These are phyloP conservation scores for Anthostomella pinea DNA, from an alignment of 2,329 filamentous ascomycete genomes.

Conservation along the genomic window DNA sequence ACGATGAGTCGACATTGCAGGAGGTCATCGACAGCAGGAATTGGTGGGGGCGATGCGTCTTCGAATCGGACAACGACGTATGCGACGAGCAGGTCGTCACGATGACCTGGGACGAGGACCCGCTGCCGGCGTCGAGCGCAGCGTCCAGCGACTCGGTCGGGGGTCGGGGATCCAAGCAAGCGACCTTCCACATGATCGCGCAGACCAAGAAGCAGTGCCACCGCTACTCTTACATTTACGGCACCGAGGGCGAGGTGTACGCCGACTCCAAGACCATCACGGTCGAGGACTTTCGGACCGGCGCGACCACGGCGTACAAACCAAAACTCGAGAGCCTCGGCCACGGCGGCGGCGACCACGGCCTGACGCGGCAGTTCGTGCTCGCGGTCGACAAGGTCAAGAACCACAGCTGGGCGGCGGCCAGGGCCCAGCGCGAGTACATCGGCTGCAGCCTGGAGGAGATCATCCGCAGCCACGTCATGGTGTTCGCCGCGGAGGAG, in stretches of 20 bases:
- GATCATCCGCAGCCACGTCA: conserved; percentile 81
- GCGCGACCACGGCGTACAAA: conserved; percentile 51
- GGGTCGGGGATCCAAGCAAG: conserved; percentile 72
- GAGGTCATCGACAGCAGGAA: conserved; percentile 51
- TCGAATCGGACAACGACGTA: conserved; percentile 88
- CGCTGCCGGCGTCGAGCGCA: conserved; percentile 25
- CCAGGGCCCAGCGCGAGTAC: conserved; percentile 69
- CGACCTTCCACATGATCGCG: conserved; percentile 90
- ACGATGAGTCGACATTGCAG: conserved; percentile 46
- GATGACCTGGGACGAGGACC: conserved; percentile 79
- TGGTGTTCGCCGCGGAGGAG: conserved; percentile 93
- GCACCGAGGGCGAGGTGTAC: conserved; percentile 78
- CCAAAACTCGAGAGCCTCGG: conserved; percentile 59
- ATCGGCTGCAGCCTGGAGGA: conserved; percentile 86
- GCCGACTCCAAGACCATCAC: conserved; percentile 79
- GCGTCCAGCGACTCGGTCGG: conserved; percentile 22
- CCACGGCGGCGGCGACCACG: conserved; percentile 75
- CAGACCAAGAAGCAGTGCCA: conserved; percentile 85
- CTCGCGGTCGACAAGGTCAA: conserved; percentile 78
- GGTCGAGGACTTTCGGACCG: conserved; percentile 68
- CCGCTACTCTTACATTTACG: conserved; percentile 81
- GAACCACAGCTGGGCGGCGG: conserved; percentile 62
- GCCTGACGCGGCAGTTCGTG: conserved; percentile 79
- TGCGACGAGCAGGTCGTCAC: conserved; percentile 91
- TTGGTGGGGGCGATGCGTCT: conserved; percentile 95